Evolutionary conservation across 140 eudicot species (phyloP).

Genomic region (Bidens hawaiensis): DNA sequence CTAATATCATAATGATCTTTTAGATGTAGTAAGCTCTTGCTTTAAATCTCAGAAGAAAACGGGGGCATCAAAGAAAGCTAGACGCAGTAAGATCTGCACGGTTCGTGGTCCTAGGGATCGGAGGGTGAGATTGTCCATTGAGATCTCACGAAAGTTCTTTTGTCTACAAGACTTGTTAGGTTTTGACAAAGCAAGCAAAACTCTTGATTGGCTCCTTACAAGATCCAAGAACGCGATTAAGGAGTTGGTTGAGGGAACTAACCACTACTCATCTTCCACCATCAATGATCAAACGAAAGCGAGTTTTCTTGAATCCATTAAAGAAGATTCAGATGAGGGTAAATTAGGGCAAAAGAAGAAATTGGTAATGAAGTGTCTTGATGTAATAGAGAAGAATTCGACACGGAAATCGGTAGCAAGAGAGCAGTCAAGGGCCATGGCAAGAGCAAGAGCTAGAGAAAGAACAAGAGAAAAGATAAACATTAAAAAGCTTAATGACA

Average conservation of each 20-base stretch:
- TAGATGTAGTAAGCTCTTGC: slow-evolving; percentile 13
- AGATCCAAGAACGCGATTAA: slow-evolving; percentile 40
- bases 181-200: slow-evolving; percentile 47
- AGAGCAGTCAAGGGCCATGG: slow-evolving; percentile 34
- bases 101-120: slow-evolving; percentile 46
- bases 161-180: slow-evolving; percentile 54
- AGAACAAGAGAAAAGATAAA: slow-evolving; percentile 38
- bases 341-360: slow-evolving; percentile 14
- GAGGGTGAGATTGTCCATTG: slow-evolving; percentile 42
- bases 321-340: slow-evolving; percentile 7
- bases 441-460: slow-evolving; percentile 57
- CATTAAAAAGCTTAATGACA: not conserved
- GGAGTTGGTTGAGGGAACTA: slow-evolving; percentile 24
- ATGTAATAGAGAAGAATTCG: slow-evolving; percentile 11
- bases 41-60: slow-evolving; percentile 3
- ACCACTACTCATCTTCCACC: not conserved
- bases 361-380: not conserved
- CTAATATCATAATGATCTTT: slow-evolving; percentile 17
- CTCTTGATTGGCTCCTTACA: slow-evolving; percentile 46
- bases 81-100: slow-evolving; percentile 41
- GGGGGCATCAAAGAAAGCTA: slow-evolving; percentile 21
- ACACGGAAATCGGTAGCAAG: slow-evolving; percentile 12
- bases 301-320: slow-evolving; percentile 16
- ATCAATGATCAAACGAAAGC: slow-evolving; percentile 1
- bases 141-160: slow-evolving; percentile 47